Conservation (phyloP, 2,329 filamentous ascomycete genomes). For the Cordyceps militaris region DNA sequence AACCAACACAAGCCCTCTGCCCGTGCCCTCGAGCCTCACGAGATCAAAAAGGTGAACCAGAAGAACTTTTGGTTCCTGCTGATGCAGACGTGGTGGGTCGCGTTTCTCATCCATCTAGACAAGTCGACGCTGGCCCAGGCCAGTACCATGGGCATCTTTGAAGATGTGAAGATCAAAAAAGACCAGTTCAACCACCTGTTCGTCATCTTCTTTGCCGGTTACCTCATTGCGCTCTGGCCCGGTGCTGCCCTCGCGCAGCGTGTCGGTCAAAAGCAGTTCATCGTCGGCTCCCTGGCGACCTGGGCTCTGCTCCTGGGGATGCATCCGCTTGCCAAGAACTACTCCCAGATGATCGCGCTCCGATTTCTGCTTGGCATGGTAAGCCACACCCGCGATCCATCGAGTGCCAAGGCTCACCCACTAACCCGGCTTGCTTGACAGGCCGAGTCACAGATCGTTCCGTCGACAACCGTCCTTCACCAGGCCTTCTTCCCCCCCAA, state of each 20-base stretch:
- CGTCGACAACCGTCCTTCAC: constrained; percentile 23
- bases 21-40: constrained; percentile 11
- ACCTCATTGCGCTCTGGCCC: constrained; percentile 20
- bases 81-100: constrained; percentile 19
- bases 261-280: constrained; percentile 20
- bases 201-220: constrained; percentile 20
- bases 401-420: not conserved
- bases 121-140: constrained; percentile 20
- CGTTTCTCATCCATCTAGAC: constrained; percentile 22
- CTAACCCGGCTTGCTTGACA: constrained; percentile 3
- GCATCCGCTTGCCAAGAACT: constrained; percentile 19
- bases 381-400: not conserved
- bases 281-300: constrained; percentile 17
- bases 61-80: constrained; percentile 22
- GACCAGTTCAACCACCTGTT: constrained; percentile 20
- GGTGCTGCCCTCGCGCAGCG: constrained; percentile 19
- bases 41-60: constrained; percentile 13
- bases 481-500: constrained; percentile 24
- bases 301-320: constrained; percentile 20
- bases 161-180: constrained; percentile 19
- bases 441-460: constrained; percentile 23
- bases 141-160: constrained; percentile 21
- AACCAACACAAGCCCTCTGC: constrained; percentile 17
- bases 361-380: constrained; percentile 21
- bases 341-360: constrained; percentile 18